These are phyloP conservation scores for Penicillium verrucosum DNA, from an alignment of 2,329 filamentous ascomycete genomes.

Conservation along the genomic window DNA sequence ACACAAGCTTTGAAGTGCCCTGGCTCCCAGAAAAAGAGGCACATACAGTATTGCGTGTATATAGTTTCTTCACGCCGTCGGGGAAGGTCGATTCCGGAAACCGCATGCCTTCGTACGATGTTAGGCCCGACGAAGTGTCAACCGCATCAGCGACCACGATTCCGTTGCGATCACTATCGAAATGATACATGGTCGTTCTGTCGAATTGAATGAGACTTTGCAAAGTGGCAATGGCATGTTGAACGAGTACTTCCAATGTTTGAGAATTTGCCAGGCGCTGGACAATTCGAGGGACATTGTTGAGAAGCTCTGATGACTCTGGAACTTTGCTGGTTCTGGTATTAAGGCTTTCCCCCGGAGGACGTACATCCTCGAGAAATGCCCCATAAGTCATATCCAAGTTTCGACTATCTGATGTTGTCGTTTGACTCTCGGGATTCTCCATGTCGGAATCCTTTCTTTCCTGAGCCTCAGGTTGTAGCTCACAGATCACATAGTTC, in stretches of 20 bases:
- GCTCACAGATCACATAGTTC: constrained; percentile 76
- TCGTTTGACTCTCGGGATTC: background rate
- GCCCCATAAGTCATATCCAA: background rate
- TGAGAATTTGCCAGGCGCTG: constrained; percentile 73
- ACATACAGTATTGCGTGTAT: constrained; percentile 81
- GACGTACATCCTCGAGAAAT: background rate
- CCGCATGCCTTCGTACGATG: constrained; percentile 77
- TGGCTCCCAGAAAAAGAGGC: constrained; percentile 77
- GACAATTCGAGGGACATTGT: constrained; percentile 84
- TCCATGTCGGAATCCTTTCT: background rate
- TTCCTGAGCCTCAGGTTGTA: constrained; percentile 66
- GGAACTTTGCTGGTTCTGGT: background rate
- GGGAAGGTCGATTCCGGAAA: constrained; percentile 86
- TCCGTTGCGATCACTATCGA: constrained; percentile 77
- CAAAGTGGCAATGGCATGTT: constrained; percentile 74
- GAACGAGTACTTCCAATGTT: constrained; percentile 68
- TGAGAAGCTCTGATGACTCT: constrained; percentile 65
- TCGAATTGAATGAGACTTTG: constrained; percentile 84
- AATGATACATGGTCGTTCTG: constrained; percentile 87
- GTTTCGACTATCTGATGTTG: background rate
- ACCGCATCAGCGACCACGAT: constrained; percentile 81
- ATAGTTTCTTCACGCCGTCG: constrained; percentile 75
- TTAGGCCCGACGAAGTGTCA: constrained; percentile 69
- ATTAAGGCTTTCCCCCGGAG: background rate
- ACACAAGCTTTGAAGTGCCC: constrained; percentile 73